phyloP scores from a whole-genome alignment of 2,329 filamentous ascomycete genomes.

The Fusarium napiforme region DNA sequence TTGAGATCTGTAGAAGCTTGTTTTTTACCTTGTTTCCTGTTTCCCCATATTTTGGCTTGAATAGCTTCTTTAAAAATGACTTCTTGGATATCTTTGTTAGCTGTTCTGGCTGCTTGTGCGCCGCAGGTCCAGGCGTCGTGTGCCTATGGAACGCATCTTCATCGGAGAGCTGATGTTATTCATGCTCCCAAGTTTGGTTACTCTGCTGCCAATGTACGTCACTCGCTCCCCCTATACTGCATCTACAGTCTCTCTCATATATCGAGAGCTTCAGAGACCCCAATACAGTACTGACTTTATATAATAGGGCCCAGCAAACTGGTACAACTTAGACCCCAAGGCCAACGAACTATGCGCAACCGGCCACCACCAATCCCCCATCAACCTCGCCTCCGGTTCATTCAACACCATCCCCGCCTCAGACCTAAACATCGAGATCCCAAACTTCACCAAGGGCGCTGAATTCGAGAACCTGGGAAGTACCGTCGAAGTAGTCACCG shows the following conservation, averaged over 20 bases:
- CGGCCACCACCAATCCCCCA: conserved; percentile 65
- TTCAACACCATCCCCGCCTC: conserved; percentile 47
- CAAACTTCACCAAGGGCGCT: conserved; percentile 49
- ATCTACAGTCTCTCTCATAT: no score
- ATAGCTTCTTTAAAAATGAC: not conserved
- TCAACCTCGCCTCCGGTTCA: conserved; percentile 56
- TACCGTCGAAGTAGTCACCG: conserved; percentile 60
- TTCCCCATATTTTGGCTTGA: not conserved
- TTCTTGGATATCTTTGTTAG: conserved; percentile 19
- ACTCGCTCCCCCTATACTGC: fast-evolving
- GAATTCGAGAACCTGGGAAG: conserved; percentile 64
- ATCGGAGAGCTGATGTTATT: conserved; percentile 48
- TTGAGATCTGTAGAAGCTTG: not conserved
- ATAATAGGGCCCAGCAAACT: conserved; percentile 61
- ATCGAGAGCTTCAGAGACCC: fast-evolving
- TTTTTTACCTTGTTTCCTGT: not conserved
- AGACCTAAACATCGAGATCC: conserved; percentile 50
- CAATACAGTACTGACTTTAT: not conserved
- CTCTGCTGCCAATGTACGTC: conserved; percentile 48
- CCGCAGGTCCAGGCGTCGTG: conserved; percentile 49
- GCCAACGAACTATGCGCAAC: conserved; percentile 59
- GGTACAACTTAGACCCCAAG: conserved; percentile 57
- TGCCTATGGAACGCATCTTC: conserved; percentile 53
- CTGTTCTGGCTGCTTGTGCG: conserved; percentile 29
- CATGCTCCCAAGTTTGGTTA: conserved; percentile 54